Conservation (phyloP, 164 flowering plant species). For the Malania oleifera region DNA sequence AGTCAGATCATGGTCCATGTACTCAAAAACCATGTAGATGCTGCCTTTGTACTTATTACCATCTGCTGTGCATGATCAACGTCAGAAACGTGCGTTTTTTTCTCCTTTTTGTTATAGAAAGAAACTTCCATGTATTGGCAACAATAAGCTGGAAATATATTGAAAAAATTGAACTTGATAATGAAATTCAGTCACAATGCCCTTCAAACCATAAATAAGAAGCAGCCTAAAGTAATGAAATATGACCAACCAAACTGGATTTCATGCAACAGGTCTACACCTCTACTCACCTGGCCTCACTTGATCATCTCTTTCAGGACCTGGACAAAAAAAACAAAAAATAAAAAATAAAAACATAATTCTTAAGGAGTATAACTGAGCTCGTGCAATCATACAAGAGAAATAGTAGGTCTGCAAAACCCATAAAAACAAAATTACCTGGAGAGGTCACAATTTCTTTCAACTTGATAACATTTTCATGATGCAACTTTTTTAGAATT, state of each 20-base stretch:
- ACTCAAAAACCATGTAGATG: slow-evolving; percentile 96
- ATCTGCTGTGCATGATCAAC: slow-evolving; percentile 44
- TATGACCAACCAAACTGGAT: too few relatives aligned
- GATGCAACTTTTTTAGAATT: slow-evolving; percentile 87
- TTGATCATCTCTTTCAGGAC: slow-evolving; percentile 78
- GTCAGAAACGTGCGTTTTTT: too few relatives aligned
- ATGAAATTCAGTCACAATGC: too few relatives aligned
- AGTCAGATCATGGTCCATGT: slow-evolving; percentile 98
- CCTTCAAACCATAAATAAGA: background rate
- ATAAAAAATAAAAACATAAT: too few relatives aligned
- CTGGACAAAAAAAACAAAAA: slow-evolving; percentile 26
- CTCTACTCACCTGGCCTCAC: slow-evolving; percentile 56
- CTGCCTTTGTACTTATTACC: slow-evolving; percentile 79
- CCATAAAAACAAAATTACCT: slow-evolving; percentile 41
- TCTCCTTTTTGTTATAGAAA: too few relatives aligned
- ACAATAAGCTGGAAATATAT: too few relatives aligned
- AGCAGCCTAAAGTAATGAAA: too few relatives aligned
- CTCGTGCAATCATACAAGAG: background rate
- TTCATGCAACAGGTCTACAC: too few relatives aligned
- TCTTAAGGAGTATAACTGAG: too few relatives aligned
- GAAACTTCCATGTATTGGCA: too few relatives aligned
- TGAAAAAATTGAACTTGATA: too few relatives aligned
- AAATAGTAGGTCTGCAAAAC: too few relatives aligned
- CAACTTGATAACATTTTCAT: slow-evolving; percentile 83
- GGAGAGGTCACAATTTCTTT: slow-evolving; percentile 96